Evolutionary conservation across 2,329 filamentous ascomycete genomes (phyloP), one percentile per base, ranked within the genome.

Genomic region (Plenodomus lindquistii): DNA sequence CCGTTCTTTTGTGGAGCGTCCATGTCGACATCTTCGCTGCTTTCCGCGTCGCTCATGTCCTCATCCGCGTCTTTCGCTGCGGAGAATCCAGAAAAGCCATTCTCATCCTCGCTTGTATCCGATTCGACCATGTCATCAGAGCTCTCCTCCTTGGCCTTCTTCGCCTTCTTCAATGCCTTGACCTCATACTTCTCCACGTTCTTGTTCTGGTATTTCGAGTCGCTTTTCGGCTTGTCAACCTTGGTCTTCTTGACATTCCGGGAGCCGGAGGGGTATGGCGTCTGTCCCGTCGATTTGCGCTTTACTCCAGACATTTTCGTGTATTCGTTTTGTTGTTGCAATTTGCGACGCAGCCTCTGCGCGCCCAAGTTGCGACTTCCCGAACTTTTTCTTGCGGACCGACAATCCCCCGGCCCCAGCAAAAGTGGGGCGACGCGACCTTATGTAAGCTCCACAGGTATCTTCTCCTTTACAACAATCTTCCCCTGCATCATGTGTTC

Each of bases 171-270:
- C 27, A 48, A 42, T 10, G 59, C 57, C 50, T 63, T 65, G 31
- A 60, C 55, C 22, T 51, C 59, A 45, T 65, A 56, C 42, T 65
- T 64, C 51, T 71, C 68, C 24, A 48, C 42, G 7, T 57, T 57
- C 50, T 63, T 64, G 29, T 59, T 54, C 24, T 50, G 57, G 44
- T 65, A 56, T 40, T 65, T 64, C 36, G 60, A 55, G 17, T 57
- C 53, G 39, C 52, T 52, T 52, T 70, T 72, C 19, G 59, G 42
- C 52, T 72, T 71, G 27, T 70, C 66, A 29, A 67, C 59, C 53
- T 70, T 71, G 44, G 59, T 60, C 45, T 75, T 76, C 56, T 78
- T 79, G 49, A 51, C 63, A 37, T 64, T 66, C 20, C n/a, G n/a
- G n/a, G n/a, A n/a, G n/a, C n/a, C n/a, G n/a, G n/a, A n/a, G n/a